A percentile compares a stretch with the other conserved stretches of the same genome.
Evolutionary conservation across 495 filamentous ascomycete species (phyloP).

Genomic region (Aspergillus funiculosus): DNA sequence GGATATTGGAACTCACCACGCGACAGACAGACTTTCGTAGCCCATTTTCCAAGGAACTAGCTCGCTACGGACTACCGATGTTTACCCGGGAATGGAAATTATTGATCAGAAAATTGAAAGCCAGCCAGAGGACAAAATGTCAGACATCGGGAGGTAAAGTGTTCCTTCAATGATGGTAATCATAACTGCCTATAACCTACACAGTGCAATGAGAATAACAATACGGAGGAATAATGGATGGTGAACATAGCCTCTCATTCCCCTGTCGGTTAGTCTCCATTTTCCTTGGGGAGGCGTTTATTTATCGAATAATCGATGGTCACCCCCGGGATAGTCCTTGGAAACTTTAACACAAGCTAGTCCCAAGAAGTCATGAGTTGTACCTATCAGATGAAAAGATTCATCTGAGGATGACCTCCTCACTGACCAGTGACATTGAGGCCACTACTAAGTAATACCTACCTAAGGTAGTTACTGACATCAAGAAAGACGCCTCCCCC

Average conservation of each 20-base stretch:
- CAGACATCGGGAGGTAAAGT: background rate
- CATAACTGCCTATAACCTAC: too few species aligned
- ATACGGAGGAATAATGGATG: background rate
- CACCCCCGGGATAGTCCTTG: background rate
- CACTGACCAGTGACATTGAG: too few species aligned
- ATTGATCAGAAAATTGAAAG: too few species aligned
- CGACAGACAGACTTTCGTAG: background rate
- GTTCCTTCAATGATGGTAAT: too few species aligned
- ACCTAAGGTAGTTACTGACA: background rate
- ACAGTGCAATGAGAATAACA: too few species aligned
- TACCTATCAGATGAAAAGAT: constrained; percentile 1
- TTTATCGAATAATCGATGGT: constrained; percentile 4
- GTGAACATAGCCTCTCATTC: background rate
- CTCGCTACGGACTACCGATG: too few species aligned
- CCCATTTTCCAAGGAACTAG: constrained; percentile 5
- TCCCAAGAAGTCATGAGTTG: constrained; percentile 8
- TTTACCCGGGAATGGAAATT: too few species aligned
- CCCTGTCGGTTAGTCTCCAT: constrained; percentile 9
- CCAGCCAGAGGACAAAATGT: background rate
- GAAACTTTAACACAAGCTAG: constrained; percentile 6
- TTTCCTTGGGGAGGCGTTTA: background rate
- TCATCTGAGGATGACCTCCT: background rate
- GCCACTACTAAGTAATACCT: too few species aligned
- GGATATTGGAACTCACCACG: constrained; percentile 6
- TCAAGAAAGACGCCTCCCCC: background rate